Evolutionary conservation across 2,329 filamentous ascomycete species (phyloP).

Genomic region (Ambrosiella cleistominuta): DNA sequence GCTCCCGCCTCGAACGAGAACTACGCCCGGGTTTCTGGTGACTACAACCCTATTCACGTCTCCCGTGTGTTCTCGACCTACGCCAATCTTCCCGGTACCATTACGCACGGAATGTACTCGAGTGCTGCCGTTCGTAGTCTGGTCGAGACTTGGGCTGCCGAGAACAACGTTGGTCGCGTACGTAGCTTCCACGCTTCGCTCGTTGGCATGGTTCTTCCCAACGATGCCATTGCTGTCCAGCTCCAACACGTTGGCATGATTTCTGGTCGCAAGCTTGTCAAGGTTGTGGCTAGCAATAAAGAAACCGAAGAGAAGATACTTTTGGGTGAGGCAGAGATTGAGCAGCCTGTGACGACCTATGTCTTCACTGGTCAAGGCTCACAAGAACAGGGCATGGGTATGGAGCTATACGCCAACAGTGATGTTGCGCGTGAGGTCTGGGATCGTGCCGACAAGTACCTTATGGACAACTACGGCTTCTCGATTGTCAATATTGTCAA

Average conservation of each 20-base stretch:
- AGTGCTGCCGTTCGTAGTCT: slow-evolving; percentile 90
- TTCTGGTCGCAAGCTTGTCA: slow-evolving; percentile 95
- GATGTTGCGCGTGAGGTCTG: slow-evolving; percentile 90
- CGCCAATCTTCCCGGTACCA: slow-evolving; percentile 86
- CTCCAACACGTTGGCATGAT: slow-evolving; percentile 97
- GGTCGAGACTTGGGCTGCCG: slow-evolving; percentile 96
- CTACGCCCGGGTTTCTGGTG: slow-evolving; percentile 90
- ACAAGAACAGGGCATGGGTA: slow-evolving; percentile 98
- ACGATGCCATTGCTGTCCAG: slow-evolving; percentile 87
- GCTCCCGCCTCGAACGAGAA: slow-evolving; percentile 94
- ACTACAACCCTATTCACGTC: slow-evolving; percentile 98
- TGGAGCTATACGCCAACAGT: slow-evolving; percentile 93
- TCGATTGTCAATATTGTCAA: slow-evolving; percentile 97
- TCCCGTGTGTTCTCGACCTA: slow-evolving; percentile 93
- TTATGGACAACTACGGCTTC: slow-evolving; percentile 96
- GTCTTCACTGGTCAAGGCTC: slow-evolving; percentile 97
- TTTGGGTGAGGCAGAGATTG: slow-evolving; percentile 86
- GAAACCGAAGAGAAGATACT: slow-evolving; percentile 95
- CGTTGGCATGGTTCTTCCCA: slow-evolving; percentile 96
- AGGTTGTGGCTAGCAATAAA: slow-evolving; percentile 89
- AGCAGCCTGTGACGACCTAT: slow-evolving; percentile 91
- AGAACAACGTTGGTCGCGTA: slow-evolving; percentile 95
- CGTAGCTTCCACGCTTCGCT: slow-evolving; percentile 92
- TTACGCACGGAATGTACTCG: slow-evolving; percentile 98
- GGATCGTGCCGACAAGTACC: slow-evolving; percentile 94